These are phyloP conservation scores for Mucor plumbeus DNA, from an alignment of 371 early-diverging fungal species.

Conservation along the genomic window DNA sequence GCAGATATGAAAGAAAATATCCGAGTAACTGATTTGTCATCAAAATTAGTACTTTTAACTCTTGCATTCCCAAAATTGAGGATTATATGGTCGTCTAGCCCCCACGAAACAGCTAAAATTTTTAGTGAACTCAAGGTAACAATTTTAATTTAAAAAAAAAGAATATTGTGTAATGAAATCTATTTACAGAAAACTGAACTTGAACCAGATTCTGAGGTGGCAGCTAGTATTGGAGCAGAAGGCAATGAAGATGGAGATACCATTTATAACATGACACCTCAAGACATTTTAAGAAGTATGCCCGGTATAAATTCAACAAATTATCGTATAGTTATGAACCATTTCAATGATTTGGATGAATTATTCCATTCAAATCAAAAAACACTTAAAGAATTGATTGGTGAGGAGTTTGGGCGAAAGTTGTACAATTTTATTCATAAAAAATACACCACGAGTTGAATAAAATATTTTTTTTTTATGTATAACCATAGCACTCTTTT, in stretches of 20 bases:
- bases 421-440: slow-evolving; percentile 63
- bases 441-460: slow-evolving; percentile 15
- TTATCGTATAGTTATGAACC: slow-evolving; percentile 74
- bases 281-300: slow-evolving; percentile 79
- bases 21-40: slow-evolving; percentile 60
- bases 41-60: slow-evolving; percentile 82
- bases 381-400: slow-evolving; percentile 58
- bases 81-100: slow-evolving; percentile 91
- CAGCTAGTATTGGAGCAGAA: slow-evolving; percentile 78
- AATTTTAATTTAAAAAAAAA: neutral
- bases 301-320: slow-evolving; percentile 86
- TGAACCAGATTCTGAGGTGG: slow-evolving; percentile 76
- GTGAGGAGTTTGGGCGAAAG: slow-evolving; percentile 55
- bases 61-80: slow-evolving; percentile 86
- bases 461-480: slow-evolving; percentile 1
- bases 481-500: neutral
- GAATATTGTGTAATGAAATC: neutral
- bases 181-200: slow-evolving; percentile 64
- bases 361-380: slow-evolving; percentile 56
- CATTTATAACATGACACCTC: slow-evolving; percentile 71
- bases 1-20: slow-evolving; percentile 68
- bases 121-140: slow-evolving; percentile 89
- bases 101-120: slow-evolving; percentile 85
- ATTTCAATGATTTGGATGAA: slow-evolving; percentile 66
- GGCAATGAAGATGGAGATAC: slow-evolving; percentile 65